A percentile compares a stretch with the other conserved stretches of the same genome.
Conservation (phyloP, 305 asterid species). For the Salvia sclarea region DNA sequence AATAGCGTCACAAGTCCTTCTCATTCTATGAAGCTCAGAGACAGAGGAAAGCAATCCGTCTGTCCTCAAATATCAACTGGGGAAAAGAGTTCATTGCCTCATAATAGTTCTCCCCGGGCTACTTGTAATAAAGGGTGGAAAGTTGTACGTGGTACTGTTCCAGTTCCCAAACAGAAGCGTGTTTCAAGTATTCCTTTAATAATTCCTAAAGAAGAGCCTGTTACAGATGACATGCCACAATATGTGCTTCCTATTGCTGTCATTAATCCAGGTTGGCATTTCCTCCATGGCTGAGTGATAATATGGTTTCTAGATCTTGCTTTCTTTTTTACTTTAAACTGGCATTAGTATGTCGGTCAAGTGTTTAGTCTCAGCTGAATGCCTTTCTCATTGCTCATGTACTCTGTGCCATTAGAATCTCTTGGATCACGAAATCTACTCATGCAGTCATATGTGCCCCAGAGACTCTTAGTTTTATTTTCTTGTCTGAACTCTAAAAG, state of each 20-base stretch:
- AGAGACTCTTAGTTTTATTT: background rate
- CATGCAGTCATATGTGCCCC: background rate
- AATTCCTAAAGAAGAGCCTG: slow-evolving; percentile 71
- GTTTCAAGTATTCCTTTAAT: slow-evolving; percentile 38
- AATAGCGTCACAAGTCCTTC: slow-evolving; percentile 37
- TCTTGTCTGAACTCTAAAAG: slow-evolving; percentile 17
- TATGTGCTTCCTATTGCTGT: slow-evolving; percentile 48
- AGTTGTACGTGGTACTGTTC: slow-evolving; percentile 28
- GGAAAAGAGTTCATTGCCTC: slow-evolving; percentile 40
- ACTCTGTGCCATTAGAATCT: slow-evolving; percentile 17
- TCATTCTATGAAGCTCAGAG: slow-evolving; percentile 43
- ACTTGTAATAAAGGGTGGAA: slow-evolving; percentile 43
- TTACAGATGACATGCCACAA: slow-evolving; percentile 51
- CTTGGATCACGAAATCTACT: slow-evolving; percentile 15
- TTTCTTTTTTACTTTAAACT: slow-evolving; percentile 27
- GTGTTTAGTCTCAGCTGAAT: slow-evolving; percentile 13
- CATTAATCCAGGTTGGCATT: slow-evolving; percentile 53
- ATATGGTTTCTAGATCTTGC: slow-evolving; percentile 21
- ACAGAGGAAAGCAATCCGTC: slow-evolving; percentile 41
- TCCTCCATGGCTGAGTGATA: slow-evolving; percentile 15
- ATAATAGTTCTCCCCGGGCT: slow-evolving; percentile 36
- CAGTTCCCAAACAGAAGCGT: slow-evolving; percentile 39
- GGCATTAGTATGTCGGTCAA: slow-evolving; percentile 2
- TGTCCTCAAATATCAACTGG: slow-evolving; percentile 42
- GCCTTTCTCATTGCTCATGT: slow-evolving; percentile 18